A percentile compares a stretch with the other conserved stretches of the same genome.
phyloP scores from a whole-genome alignment of 495 filamentous ascomycete genomes.

The Aspergillus olivimuriae region DNA sequence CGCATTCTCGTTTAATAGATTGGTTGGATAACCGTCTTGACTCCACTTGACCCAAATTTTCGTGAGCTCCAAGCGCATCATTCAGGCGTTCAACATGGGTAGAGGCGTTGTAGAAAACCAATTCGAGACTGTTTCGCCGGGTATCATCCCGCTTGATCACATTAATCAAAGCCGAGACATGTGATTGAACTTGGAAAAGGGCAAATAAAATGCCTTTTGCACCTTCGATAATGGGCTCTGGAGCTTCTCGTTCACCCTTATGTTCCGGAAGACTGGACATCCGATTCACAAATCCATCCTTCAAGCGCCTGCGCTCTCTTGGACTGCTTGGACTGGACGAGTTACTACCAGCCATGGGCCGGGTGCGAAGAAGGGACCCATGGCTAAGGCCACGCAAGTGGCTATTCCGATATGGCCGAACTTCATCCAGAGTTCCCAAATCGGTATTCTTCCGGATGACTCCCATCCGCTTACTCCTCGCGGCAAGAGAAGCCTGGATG shows the following conservation, averaged over 20 bases:
- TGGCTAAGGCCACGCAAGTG: constrained; percentile 78
- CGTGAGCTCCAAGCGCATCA: constrained; percentile 61
- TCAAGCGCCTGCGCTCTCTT: constrained; percentile 45
- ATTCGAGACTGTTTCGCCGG: constrained; percentile 65
- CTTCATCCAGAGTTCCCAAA: constrained; percentile 70
- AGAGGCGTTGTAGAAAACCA: constrained; percentile 71
- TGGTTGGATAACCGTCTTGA: constrained; percentile 42
- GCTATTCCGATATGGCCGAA: constrained; percentile 63
- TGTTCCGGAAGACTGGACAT: constrained; percentile 81
- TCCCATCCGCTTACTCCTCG: constrained; percentile 72
- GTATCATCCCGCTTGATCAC: constrained; percentile 61
- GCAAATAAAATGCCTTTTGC: constrained; percentile 86
- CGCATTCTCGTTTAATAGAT: constrained; percentile 56
- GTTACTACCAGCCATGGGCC: constrained; percentile 39
- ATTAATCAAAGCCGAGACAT: constrained; percentile 65
- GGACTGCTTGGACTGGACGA: constrained; percentile 52
- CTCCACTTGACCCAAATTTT: constrained; percentile 38
- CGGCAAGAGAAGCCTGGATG: constrained; percentile 49
- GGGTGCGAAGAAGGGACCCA: constrained; percentile 62
- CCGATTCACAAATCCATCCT: constrained; percentile 59
- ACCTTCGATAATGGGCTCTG: constrained; percentile 65
- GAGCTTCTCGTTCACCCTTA: constrained; percentile 53
- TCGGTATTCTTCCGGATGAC: constrained; percentile 73
- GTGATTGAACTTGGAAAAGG: constrained; percentile 71
- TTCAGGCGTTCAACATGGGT: constrained; percentile 70